These are phyloP conservation scores for Nothophytophthora sp. DNA, from an alignment of 352 stramenopile species.

Conservation along the genomic window DNA sequence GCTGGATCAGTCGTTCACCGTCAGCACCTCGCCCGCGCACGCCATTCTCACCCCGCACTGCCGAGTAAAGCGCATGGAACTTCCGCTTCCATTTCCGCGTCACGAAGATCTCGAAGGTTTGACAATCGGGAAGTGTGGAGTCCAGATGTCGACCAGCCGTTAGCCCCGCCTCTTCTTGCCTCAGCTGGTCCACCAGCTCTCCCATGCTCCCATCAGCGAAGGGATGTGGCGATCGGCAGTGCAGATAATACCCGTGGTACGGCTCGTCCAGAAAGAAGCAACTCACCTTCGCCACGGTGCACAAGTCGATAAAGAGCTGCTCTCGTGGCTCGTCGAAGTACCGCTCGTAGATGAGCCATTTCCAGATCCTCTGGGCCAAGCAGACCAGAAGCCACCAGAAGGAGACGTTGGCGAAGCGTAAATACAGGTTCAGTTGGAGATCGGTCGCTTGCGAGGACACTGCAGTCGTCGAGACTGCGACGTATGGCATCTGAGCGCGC, in stretches of 20 bases:
- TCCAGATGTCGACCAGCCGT: constrained; percentile 87
- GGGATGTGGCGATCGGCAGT: constrained; percentile 93
- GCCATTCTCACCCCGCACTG: constrained; percentile 29
- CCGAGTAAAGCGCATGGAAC: constrained; percentile 64
- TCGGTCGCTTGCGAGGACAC: constrained; percentile 7
- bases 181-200: constrained; percentile 90
- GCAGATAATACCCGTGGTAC: constrained; percentile 95
- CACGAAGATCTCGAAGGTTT: constrained; percentile 93
- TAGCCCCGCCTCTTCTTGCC: constrained; percentile 89
- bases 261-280: constrained; percentile 91
- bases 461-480: constrained; percentile 24
- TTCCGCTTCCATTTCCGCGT: constrained; percentile 86
- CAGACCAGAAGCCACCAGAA: constrained; percentile 86
- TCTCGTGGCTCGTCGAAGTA: constrained; percentile 73
- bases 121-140: constrained; percentile 75
- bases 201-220: constrained; percentile 93
- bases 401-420: constrained; percentile 90
- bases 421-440: constrained; percentile 76
- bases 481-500: constrained; percentile 48
- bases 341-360: constrained; percentile 87
- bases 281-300: constrained; percentile 93
- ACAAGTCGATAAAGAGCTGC: constrained; percentile 93
- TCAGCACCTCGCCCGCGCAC: constrained; percentile 11
- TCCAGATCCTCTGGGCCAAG: constrained; percentile 83
- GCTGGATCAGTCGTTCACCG: constrained; percentile 25